These are phyloP conservation scores for Geotrichum europaeum DNA, from an alignment of 1,139 yeast species.

Conservation along the genomic window DNA sequence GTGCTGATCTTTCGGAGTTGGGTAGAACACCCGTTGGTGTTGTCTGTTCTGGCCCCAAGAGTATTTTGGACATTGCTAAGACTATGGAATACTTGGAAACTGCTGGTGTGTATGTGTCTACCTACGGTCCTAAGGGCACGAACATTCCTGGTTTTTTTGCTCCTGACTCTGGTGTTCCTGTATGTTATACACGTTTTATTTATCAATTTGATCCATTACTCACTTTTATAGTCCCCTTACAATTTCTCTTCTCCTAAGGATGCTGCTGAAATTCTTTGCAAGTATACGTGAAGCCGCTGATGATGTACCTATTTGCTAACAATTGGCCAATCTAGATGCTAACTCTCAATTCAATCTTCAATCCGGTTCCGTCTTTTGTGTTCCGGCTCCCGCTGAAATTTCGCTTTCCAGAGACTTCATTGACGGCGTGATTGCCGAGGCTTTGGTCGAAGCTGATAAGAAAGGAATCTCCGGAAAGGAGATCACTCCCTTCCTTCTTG, in stretches of 20 bases:
- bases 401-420: constrained; percentile 56
- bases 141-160: constrained; percentile 85
- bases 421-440: constrained; percentile 49
- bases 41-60: constrained; percentile 87
- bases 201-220: not conserved
- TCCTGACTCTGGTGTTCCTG: constrained; percentile 60
- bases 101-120: constrained; percentile 61
- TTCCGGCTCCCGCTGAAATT: constrained; percentile 67
- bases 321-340: constrained; percentile 33
- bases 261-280: constrained; percentile 58
- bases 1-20: constrained; percentile 83
- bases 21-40: constrained; percentile 81
- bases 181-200: not conserved
- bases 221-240: constrained; percentile 49
- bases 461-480: constrained; percentile 61
- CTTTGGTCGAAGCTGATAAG: constrained; percentile 51
- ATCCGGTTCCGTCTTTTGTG: constrained; percentile 72
- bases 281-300: constrained; percentile 21
- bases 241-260: constrained; percentile 46
- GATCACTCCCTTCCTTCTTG: constrained; percentile 70
- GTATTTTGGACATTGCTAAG: constrained; percentile 70
- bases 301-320: constrained; percentile 13
- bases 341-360: constrained; percentile 46
- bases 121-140: constrained; percentile 42
- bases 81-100: constrained; percentile 87